Evolutionary conservation across 371 early-diverging fungal species (phyloP), one percentile per base, ranked within the genome.

Genomic region (Mortierella sp.): DNA sequence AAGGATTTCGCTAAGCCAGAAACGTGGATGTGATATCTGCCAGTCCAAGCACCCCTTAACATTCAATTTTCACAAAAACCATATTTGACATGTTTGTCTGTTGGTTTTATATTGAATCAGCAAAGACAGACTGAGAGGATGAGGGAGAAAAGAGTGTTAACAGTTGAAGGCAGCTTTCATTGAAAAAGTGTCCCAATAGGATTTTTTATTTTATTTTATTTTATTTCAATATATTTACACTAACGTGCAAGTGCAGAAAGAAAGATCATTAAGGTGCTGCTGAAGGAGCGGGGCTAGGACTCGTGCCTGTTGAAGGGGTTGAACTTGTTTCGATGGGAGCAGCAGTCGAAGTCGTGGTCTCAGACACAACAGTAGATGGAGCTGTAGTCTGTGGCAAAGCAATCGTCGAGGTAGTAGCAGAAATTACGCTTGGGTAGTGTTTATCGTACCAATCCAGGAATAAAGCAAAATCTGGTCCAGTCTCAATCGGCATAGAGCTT

Each of bases 1-100:
- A 58, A 68, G 68, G 75, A 67, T 59, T 54, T 26, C 57, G 12
- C 35, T 35, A 34, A 57, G 35, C 57, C 57, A 34, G 57, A 57
- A 31, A 34, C 31, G 57, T 35, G 57, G 22, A 22, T 19, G 26
- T 57, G 17, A 29, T 35, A 31, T 35, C 57, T 17, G 34, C n/a
- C 57, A 8, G 19, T 34, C 35, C 19, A 47, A 13, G 19, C 23
- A 42, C 60, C 60, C 60, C 60, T 60, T 60, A 60, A 60, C 40
- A 13, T 22, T 1, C 4, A 37, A n/a, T n/a, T n/a, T n/a, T n/a
- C n/a, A n/a, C n/a, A n/a, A n/a, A n/a, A n/a, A n/a, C n/a, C n/a
- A n/a, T n/a, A n/a, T n/a, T n/a, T n/a, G n/a, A n/a, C n/a, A n/a
- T n/a, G n/a, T n/a, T n/a, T n/a, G n/a, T n/a, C n/a, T n/a, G n/a